phyloP scores from a whole-genome alignment of 441 rosid species.

The Pelargonium exstipulatum region DNA sequence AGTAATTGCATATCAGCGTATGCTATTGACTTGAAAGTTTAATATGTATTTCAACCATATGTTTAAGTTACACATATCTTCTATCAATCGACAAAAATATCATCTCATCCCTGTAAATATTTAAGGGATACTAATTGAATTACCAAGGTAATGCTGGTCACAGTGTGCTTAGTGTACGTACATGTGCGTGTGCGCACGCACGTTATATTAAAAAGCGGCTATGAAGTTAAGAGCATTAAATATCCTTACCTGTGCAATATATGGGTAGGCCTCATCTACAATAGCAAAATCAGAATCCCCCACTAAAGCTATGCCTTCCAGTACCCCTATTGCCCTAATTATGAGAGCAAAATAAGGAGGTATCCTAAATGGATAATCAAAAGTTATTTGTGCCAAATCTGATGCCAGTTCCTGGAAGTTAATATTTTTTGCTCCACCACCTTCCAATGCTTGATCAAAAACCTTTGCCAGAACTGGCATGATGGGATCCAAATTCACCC shows the following conservation, averaged over 20 bases:
- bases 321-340: slow-evolving; percentile 91
- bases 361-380: slow-evolving; percentile 96
- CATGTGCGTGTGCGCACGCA: too few relatives aligned
- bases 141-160: background rate
- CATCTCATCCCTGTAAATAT: background rate
- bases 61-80: background rate
- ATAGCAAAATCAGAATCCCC: slow-evolving; percentile 94
- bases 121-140: background rate
- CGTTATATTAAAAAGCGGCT: background rate
- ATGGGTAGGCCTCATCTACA: slow-evolving; percentile 97
- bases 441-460: slow-evolving; percentile 98
- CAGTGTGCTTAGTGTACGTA: too few relatives aligned
- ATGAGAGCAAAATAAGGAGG: slow-evolving; percentile 97
- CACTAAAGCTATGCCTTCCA: slow-evolving; percentile 95
- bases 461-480: slow-evolving; percentile 93
- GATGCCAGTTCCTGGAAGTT: slow-evolving; percentile 96
- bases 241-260: slow-evolving; percentile 77
- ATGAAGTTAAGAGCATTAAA: background rate
- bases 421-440: slow-evolving; percentile 89
- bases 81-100: background rate
- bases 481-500: slow-evolving; percentile 95
- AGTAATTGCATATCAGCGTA: background rate
- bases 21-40: background rate
- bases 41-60: background rate
- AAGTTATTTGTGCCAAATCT: slow-evolving; percentile 93